Conservation (phyloP, 2,329 filamentous ascomycete genomes). For the Diplocarpon mali region DNA sequence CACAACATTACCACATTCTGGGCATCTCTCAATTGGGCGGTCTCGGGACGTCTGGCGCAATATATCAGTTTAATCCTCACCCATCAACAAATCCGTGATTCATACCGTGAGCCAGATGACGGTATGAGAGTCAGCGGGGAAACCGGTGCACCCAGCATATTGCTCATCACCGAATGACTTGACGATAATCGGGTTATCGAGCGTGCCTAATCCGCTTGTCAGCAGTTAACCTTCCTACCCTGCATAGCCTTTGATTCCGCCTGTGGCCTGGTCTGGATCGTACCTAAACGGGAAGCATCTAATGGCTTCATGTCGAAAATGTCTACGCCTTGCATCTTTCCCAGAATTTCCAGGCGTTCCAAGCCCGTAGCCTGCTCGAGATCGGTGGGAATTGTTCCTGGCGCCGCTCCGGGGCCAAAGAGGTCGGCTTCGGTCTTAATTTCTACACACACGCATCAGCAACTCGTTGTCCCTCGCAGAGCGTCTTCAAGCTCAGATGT, state of each 20-base stretch:
- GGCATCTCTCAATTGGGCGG: conserved; percentile 88
- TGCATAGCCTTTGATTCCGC: not conserved
- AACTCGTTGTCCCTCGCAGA: not conserved
- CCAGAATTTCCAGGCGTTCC: conserved; percentile 95
- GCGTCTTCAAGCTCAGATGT: conserved; percentile 1
- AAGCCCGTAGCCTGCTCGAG: conserved; percentile 93
- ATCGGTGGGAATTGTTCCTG: conserved; percentile 84
- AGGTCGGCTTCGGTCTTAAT: conserved; percentile 77
- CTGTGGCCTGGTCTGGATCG: conserved; percentile 10
- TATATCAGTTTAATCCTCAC: not conserved
- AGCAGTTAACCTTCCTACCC: conserved; percentile 8
- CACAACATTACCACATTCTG: conserved; percentile 91
- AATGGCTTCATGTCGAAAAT: conserved; percentile 98
- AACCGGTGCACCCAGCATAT: conserved; percentile 92
- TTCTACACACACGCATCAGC: conserved; percentile 43
- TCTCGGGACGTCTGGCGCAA: conserved; percentile 66
- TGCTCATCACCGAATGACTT: conserved; percentile 92
- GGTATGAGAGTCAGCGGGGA: conserved; percentile 80
- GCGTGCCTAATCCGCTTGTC: conserved; percentile 49
- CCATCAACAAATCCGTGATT: conserved; percentile 1
- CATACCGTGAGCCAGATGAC: conserved; percentile 85
- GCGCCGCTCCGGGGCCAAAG: conserved; percentile 65
- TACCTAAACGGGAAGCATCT: conserved; percentile 80
- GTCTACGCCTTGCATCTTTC: conserved; percentile 98
- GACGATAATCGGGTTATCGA: conserved; percentile 83